Conservation (phyloP, 805 yeast species). For the Jamesozyma jinghongensis region DNA sequence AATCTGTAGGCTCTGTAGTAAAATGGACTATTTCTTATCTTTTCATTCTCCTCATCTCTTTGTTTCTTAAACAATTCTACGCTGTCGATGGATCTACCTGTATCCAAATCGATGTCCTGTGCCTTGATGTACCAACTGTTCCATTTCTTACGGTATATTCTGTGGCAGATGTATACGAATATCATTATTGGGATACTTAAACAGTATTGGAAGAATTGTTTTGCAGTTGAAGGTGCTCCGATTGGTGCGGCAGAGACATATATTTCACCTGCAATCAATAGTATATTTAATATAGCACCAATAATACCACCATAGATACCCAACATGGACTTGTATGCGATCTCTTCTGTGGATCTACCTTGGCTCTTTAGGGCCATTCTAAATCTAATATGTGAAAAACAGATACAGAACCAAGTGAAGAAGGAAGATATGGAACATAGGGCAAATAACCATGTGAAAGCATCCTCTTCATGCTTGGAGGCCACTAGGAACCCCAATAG, state of each 20-base stretch:
- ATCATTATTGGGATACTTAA: conserved; percentile 40
- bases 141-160: conserved; percentile 37
- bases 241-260: conserved; percentile 65
- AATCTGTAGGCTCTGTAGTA: conserved; percentile 29
- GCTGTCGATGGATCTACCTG: conserved; percentile 45
- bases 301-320: conserved; percentile 51
- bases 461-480: conserved; percentile 42
- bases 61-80: conserved; percentile 38
- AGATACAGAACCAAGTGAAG: conserved; percentile 70
- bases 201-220: conserved; percentile 43
- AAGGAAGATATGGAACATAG: conserved; percentile 65
- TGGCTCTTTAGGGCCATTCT: conserved; percentile 36
- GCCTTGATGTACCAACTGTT: conserved; percentile 31
- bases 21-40: conserved; percentile 25
- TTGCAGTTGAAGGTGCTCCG: conserved; percentile 28
- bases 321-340: conserved; percentile 46
- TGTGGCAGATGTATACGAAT: conserved; percentile 11
- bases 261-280: conserved; percentile 57
- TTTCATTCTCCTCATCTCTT: conserved; percentile 26
- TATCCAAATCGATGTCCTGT: conserved; percentile 45
- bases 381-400: conserved; percentile 57
- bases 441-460: conserved; percentile 66
- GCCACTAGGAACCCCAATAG: conserved; percentile 54
- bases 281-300: conserved; percentile 43
- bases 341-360: conserved; percentile 50